These are phyloP conservation scores for Boletus patriciae DNA, from an alignment of 768 basidiomycete species.

Conservation along the genomic window DNA sequence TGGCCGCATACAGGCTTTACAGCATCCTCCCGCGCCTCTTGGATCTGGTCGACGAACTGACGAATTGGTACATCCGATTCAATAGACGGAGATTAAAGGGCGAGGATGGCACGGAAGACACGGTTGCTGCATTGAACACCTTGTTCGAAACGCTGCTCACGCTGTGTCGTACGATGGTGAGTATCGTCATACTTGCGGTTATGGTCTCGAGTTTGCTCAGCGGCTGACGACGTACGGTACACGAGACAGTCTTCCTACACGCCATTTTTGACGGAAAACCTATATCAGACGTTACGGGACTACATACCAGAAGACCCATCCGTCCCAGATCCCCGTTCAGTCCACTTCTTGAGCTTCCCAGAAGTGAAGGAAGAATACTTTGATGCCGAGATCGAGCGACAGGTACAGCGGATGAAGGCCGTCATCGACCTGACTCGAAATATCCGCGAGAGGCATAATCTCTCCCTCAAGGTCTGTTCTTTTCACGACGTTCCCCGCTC, in stretches of 20 bases:
- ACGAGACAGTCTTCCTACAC: conserved; percentile 86
- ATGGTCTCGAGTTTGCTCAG: background rate
- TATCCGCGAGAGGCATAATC: conserved; percentile 80
- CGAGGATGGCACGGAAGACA: conserved; percentile 88
- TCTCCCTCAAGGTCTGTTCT: conserved; percentile 81
- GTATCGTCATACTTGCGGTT: conserved; percentile 19
- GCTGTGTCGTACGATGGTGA: conserved; percentile 91
- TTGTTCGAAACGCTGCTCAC: conserved; percentile 95
- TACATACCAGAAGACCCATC: conserved; percentile 78
- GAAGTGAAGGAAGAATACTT: conserved; percentile 93
- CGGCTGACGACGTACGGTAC: conserved; percentile 1
- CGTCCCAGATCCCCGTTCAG: conserved; percentile 79
- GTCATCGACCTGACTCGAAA: conserved; percentile 91
- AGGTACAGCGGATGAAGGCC: conserved; percentile 91
- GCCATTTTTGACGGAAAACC: conserved; percentile 94
- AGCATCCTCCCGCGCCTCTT: conserved; percentile 95
- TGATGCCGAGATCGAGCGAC: conserved; percentile 88
- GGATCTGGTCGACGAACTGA: conserved; percentile 91
- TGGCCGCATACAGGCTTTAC: conserved; percentile 96
- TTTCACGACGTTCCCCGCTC: background rate
- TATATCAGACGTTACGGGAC: conserved; percentile 87
- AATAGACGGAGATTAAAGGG: conserved; percentile 96
- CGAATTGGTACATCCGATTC: conserved; percentile 99
- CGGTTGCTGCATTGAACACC: conserved; percentile 85
- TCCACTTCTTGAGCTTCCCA: conserved; percentile 96